Evolutionary conservation across 2,329 filamentous ascomycete genomes (phyloP), one percentile per base, ranked within the genome.

Genomic region (Phoma sp.): DNA sequence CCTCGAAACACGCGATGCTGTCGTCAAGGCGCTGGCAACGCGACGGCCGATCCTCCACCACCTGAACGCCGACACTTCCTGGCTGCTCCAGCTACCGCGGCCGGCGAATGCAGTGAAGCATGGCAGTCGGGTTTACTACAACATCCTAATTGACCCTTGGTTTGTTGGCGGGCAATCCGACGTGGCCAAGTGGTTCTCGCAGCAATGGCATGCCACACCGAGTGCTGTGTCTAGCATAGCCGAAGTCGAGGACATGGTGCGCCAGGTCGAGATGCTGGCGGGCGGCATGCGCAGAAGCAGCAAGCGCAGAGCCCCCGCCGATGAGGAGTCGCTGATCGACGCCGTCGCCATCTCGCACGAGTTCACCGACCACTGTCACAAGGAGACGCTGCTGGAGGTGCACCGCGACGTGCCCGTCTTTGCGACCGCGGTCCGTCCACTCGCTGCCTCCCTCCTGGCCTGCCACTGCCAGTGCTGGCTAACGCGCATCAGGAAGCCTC

Each of bases 361-460:
- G 67, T 89, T 89, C 61, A 88, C 86, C 1, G 86, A 89, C 64
- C 87, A 88, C 66, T 88, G 85, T 69, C 86, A 89, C 64, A 78
- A 82, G 55, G 78, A 82, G 2, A 89, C 86, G 11, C 73, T 89
- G 24, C 68, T 81, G 38, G 80, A 87, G 61, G 70, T 89, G 3
- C 75, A 82, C 5, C 60, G 62, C 1, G 69, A 77, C 38, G 82
- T 86, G 4, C 84, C 86, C 0, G 77, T 89, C 0, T 82, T 88
- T 53, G 86, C 86, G 10, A 81, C 83, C 2, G 78, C 74, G 59
- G 76, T 77, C 49, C 36, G 64, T 18, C 14, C n/a, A 4, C 14
- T 9, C 13, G 1, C 23, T 7, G 3, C n/a, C 3, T n/a, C 9
- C 3, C 2, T 2, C 7, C 14, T 24, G 10, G 14, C n/a, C 4